Evolutionary conservation across 345 rosid species (phyloP).

Genomic region (Abelmoschus esculentus): DNA sequence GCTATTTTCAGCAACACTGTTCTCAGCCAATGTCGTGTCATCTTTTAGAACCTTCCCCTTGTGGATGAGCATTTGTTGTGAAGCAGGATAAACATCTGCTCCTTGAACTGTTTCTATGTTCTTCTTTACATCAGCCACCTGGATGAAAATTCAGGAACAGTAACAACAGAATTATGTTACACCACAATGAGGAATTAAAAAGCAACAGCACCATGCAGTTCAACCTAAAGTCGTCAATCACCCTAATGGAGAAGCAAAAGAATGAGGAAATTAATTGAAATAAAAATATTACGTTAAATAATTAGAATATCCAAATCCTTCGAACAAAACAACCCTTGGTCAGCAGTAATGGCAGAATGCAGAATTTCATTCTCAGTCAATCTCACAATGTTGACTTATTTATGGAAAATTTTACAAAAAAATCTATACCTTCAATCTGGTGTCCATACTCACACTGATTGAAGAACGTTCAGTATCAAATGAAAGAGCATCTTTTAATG

Average conservation of each 20-base stretch:
- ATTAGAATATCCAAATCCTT: neutral
- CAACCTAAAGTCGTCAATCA: neutral
- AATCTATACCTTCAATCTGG: neutral
- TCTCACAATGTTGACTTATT: neutral
- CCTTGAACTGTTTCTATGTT: constrained; percentile 67
- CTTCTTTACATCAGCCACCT: constrained; percentile 77
- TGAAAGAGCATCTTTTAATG: neutral
- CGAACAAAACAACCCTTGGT: neutral
- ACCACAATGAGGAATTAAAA: neutral
- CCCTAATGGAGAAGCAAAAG: neutral
- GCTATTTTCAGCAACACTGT: constrained; percentile 61
- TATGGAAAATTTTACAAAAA: neutral
- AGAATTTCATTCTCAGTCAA: neutral
- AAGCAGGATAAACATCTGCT: constrained; percentile 56
- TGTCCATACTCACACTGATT: neutral
- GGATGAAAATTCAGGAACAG: neutral
- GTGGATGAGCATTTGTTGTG: constrained; percentile 68
- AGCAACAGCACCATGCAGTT: neutral
- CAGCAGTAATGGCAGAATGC: neutral
- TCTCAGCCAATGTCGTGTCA: constrained; percentile 63
- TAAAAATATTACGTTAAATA: neutral
- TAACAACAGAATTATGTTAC: neutral
- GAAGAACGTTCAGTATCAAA: neutral
- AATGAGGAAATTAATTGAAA: neutral
- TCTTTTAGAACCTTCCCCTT: constrained; percentile 85